These are phyloP conservation scores for Neopestalotiopsis clavispora DNA, from an alignment of 2,329 filamentous ascomycete species.

Conservation along the genomic window DNA sequence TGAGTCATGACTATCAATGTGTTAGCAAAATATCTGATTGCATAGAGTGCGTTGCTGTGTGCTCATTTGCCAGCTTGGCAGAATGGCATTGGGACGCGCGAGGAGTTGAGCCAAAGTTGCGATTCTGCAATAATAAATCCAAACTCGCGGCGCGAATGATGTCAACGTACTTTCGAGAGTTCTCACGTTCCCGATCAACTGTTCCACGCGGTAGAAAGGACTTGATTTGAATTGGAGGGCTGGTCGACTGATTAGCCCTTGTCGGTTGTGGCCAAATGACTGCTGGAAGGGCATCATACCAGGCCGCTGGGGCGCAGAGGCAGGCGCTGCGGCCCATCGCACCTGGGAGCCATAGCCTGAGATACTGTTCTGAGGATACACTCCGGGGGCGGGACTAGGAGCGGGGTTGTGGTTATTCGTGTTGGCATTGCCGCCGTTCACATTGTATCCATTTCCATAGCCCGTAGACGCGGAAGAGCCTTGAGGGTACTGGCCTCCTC, in stretches of 20 bases:
- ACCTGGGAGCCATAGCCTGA: not conserved
- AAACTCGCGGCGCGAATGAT: not conserved
- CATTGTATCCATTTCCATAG: not conserved
- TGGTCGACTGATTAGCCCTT: conserved; percentile 6
- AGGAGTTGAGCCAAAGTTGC: not conserved
- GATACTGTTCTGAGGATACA: conserved; percentile 14
- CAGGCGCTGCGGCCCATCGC: conserved; percentile 8
- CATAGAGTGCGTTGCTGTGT: not conserved
- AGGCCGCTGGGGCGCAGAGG: conserved; percentile 10
- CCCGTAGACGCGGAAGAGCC: not conserved
- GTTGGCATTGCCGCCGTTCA: not conserved
- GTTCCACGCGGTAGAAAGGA: conserved; percentile 80
- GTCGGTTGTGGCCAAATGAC: conserved; percentile 3
- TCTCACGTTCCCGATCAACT: conserved; percentile 66
- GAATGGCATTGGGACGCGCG: not conserved
- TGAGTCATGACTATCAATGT: conserved; percentile 56
- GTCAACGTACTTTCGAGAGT: conserved; percentile 72
- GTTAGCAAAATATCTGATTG: not conserved
- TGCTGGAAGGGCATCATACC: conserved; percentile 9
- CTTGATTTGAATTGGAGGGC: conserved; percentile 65
- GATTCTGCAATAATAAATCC: not conserved
- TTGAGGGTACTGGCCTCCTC: conserved; percentile 10
- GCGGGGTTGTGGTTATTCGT: not conserved
- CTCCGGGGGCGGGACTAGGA: not conserved
- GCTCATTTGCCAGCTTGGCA: not conserved